These are phyloP conservation scores for Sisymbrium altissimum DNA, from an alignment of 345 rosid species.

Conservation along the genomic window DNA sequence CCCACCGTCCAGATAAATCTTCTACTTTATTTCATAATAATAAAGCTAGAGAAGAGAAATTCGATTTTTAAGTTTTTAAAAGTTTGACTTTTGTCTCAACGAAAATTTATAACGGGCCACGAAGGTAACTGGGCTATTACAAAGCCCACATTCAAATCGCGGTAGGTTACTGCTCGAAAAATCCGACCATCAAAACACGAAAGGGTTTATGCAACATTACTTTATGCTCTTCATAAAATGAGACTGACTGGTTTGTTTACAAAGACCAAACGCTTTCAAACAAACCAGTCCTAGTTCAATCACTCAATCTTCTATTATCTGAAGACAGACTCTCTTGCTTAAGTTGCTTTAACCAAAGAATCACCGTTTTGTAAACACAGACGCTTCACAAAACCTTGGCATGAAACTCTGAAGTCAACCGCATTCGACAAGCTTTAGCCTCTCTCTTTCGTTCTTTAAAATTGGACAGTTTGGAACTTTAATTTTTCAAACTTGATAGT, in stretches of 20 bases:
- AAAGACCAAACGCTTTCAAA: neutral
- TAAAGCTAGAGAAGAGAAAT: neutral
- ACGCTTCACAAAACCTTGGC: no score
- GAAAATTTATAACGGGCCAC: neutral
- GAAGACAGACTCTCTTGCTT: neutral
- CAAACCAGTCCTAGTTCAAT: neutral
- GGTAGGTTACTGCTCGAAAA: neutral
- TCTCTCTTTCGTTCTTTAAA: no score
- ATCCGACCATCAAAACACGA: neutral
- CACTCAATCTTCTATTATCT: neutral
- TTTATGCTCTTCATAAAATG: no score
- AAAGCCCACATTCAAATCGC: neutral
- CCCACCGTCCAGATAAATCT: conserved; percentile 8
- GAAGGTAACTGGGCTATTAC: neutral
- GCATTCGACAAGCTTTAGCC: no score
- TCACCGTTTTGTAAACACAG: neutral
- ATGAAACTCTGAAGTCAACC: no score
- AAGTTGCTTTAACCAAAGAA: no score
- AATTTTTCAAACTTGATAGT: no score
- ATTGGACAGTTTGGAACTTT: no score
- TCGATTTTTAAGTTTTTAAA: neutral
- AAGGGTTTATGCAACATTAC: no score
- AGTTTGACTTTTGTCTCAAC: neutral
- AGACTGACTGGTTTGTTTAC: no score
- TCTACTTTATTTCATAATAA: neutral